These are phyloP conservation scores for Entomortierella parvispora DNA, from an alignment of 192 early-diverging fungal species.

Conservation along the genomic window DNA sequence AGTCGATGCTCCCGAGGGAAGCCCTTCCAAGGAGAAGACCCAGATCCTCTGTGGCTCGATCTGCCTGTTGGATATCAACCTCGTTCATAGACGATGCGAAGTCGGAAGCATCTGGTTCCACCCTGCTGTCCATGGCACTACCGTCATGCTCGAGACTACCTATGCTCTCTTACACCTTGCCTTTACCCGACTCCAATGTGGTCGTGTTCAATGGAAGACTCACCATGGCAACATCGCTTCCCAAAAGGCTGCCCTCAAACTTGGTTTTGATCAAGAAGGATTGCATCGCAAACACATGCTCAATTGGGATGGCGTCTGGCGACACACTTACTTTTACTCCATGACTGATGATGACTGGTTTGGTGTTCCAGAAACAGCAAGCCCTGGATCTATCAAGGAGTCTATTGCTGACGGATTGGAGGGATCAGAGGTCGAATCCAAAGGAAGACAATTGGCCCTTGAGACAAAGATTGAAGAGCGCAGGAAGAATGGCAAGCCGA, in stretches of 20 bases:
- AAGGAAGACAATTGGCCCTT: conserved; percentile 14
- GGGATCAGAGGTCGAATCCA: background rate
- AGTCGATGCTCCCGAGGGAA: background rate
- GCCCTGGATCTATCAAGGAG: background rate
- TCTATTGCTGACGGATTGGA: background rate
- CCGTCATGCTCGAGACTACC: conserved; percentile 43
- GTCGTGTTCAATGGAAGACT: conserved; percentile 56
- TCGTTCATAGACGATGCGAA: conserved; percentile 19
- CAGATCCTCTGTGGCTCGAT: conserved; percentile 37
- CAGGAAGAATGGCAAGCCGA: conserved; percentile 22
- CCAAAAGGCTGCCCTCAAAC: conserved; percentile 52
- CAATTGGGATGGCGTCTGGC: conserved; percentile 35
- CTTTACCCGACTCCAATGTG: conserved; percentile 26
- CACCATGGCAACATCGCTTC: conserved; percentile 50
- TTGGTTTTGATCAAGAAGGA: conserved; percentile 50
- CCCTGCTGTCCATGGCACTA: conserved; percentile 32
- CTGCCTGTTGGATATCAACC: conserved; percentile 29
- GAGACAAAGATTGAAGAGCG: conserved; percentile 13
- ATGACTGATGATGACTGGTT: conserved; percentile 55
- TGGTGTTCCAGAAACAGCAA: conserved; percentile 9
- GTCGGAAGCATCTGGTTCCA: conserved; percentile 44
- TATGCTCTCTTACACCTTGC: conserved; percentile 35
- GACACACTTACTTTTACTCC: conserved; percentile 38
- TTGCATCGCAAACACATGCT: conserved; percentile 44
- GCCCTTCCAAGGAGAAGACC: background rate